Conservation (phyloP, 345 rosid species). For the Citrus hindsii region DNA sequence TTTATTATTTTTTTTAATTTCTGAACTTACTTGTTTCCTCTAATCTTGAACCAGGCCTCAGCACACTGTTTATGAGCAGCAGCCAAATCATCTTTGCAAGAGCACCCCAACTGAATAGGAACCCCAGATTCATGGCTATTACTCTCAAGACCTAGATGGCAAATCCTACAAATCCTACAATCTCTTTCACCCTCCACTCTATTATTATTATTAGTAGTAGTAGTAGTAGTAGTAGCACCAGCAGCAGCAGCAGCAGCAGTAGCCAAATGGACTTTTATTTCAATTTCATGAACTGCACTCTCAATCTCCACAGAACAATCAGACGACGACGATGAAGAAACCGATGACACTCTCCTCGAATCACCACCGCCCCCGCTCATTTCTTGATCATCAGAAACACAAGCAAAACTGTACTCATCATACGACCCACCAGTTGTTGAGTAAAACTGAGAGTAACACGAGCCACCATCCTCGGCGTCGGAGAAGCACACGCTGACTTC, state of each 20-base stretch:
- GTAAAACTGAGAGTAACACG: constrained; percentile 79
- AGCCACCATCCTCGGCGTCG: constrained; percentile 76
- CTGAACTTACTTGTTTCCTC: constrained; percentile 74
- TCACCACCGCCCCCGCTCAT: constrained; percentile 20
- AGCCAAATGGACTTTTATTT: constrained; percentile 41
- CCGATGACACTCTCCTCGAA: constrained; percentile 59
- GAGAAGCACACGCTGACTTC: constrained; percentile 57
- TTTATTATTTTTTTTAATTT: not conserved
- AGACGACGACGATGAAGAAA: constrained; percentile 15
- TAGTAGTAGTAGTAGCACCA: not conserved
- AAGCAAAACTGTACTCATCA: constrained; percentile 50
- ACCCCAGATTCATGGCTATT: constrained; percentile 58
- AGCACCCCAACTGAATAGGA: constrained; percentile 79
- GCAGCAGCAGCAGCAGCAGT: too few relatives aligned
- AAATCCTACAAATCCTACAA: constrained; percentile 92
- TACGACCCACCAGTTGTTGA: constrained; percentile 77
- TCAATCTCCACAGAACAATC: constrained; percentile 54
- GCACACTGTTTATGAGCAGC: constrained; percentile 96
- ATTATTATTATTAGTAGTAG: not conserved
- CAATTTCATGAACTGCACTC: constrained; percentile 32
- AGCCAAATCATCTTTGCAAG: constrained; percentile 91
- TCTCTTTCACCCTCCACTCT: constrained; percentile 48
- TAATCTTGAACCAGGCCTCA: constrained; percentile 97
- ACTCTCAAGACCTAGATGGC: constrained; percentile 82
- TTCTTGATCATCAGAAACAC: constrained; percentile 45